Conservation (phyloP, 371 early-diverging fungal species). For the Lichtheimia ramosa region DNA sequence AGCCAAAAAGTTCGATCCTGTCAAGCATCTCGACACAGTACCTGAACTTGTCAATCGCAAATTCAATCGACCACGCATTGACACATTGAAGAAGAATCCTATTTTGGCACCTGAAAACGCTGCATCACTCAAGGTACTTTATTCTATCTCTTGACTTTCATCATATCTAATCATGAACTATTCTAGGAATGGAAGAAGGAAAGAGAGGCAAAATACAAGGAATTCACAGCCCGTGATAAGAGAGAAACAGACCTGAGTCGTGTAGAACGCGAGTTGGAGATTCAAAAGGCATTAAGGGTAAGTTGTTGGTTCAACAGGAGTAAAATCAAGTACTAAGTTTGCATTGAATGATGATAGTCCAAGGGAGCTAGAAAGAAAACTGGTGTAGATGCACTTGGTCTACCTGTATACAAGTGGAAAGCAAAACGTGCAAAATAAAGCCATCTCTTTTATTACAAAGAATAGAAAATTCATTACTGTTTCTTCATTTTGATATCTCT, state of each 20-base stretch:
- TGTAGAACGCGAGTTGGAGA: slow-evolving; percentile 74
- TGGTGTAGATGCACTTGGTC: slow-evolving; percentile 80
- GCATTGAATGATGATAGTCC: slow-evolving; percentile 25
- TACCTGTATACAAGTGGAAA: slow-evolving; percentile 91
- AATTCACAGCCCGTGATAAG: slow-evolving; percentile 74
- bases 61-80: slow-evolving; percentile 74
- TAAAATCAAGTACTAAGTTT: background rate
- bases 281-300: slow-evolving; percentile 80
- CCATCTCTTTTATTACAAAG: background rate
- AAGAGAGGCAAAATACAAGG: slow-evolving; percentile 61
- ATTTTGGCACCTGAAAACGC: slow-evolving; percentile 31
- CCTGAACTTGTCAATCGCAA: slow-evolving; percentile 81
- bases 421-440: slow-evolving; percentile 79
- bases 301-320: background rate
- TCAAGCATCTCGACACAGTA: slow-evolving; percentile 80
- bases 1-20: slow-evolving; percentile 68
- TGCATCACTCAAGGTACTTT: slow-evolving; percentile 18
- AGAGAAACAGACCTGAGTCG: slow-evolving; percentile 76
- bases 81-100: slow-evolving; percentile 53
- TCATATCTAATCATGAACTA: background rate
- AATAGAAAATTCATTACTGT: background rate
- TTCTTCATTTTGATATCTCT: no score
- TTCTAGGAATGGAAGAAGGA: slow-evolving; percentile 9
- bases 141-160: background rate
- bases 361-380: slow-evolving; percentile 82